These are phyloP conservation scores for Lachancea meyersii DNA, from an alignment of 805 yeast genomes.

Conservation along the genomic window DNA sequence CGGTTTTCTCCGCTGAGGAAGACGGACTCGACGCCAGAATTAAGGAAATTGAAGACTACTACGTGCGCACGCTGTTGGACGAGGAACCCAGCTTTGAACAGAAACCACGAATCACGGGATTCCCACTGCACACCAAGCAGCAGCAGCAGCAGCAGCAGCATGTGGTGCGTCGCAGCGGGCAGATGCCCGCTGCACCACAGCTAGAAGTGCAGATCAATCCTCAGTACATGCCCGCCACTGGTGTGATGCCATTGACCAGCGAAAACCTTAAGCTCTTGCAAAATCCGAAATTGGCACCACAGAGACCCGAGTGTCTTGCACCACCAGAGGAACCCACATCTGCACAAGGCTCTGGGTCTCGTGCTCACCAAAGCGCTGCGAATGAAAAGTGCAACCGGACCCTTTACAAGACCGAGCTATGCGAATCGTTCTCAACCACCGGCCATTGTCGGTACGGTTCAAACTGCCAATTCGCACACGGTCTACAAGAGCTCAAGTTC, in stretches of 20 bases:
- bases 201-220: slow-evolving; percentile 29
- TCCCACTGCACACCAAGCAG: too few relatives aligned
- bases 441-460: slow-evolving; percentile 80
- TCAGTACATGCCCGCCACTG: slow-evolving; percentile 17
- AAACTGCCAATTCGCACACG: slow-evolving; percentile 95
- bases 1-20: slow-evolving; percentile 25
- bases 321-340: background rate
- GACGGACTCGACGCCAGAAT: slow-evolving; percentile 21
- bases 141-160: slow-evolving; percentile 1
- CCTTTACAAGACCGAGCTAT: slow-evolving; percentile 84
- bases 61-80: slow-evolving; percentile 25
- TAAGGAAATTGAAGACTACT: slow-evolving; percentile 32
- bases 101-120: too few relatives aligned
- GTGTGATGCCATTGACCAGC: slow-evolving; percentile 26
- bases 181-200: background rate
- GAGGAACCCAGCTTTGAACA: slow-evolving; percentile 15
- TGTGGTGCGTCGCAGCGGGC: background rate
- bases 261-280: slow-evolving; percentile 22
- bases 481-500: slow-evolving; percentile 63
- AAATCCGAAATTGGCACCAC: slow-evolving; percentile 16
- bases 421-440: slow-evolving; percentile 66
- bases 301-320: slow-evolving; percentile 6
- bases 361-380: background rate
- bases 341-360: slow-evolving; percentile 1
- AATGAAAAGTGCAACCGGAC: slow-evolving; percentile 44